These are phyloP conservation scores for Globisporangium radiosum DNA, from an alignment of 352 stramenopile genomes.

Conservation along the genomic window DNA sequence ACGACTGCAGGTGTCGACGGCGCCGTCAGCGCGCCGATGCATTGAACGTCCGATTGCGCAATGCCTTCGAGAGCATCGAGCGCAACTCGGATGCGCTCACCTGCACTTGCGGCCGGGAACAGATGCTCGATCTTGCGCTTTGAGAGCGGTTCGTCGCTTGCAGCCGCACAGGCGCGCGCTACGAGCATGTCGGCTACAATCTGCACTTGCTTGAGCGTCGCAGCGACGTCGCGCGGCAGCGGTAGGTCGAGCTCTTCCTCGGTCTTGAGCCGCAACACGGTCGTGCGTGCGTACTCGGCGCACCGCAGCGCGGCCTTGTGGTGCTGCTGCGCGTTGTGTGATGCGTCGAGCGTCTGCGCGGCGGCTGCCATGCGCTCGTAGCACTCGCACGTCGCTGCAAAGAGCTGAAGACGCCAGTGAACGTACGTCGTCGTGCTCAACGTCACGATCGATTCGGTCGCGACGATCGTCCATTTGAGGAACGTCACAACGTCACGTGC, in stretches of 20 bases:
- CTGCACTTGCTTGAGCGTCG: conserved; percentile 34
- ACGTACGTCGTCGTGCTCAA: conserved; percentile 63
- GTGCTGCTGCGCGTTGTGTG: conserved; percentile 11
- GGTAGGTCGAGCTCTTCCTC: conserved; percentile 76
- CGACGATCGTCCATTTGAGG: conserved; percentile 58
- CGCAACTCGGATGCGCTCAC: conserved; percentile 29
- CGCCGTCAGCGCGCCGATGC: conserved; percentile 5
- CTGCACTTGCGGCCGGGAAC: conserved; percentile 11
- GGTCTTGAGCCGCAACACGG: conserved; percentile 44
- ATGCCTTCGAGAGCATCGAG: conserved; percentile 33
- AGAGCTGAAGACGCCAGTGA: conserved; percentile 57
- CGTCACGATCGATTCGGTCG: conserved; percentile 41
- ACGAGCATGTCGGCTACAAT: conserved; percentile 28
- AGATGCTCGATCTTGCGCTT: conserved; percentile 23
- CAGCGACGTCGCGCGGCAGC: conserved; percentile 31
- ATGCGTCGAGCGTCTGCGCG: neutral
- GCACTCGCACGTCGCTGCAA: conserved; percentile 41
- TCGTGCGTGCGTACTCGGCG: conserved; percentile 29
- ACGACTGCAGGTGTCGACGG: conserved; percentile 1
- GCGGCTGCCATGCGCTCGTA: conserved; percentile 47
- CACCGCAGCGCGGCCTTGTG: conserved; percentile 34
- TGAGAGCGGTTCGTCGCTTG: conserved; percentile 16
- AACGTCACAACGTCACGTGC: conserved; percentile 42
- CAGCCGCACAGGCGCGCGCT: conserved; percentile 16
- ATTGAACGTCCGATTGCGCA: neutral